A percentile compares a stretch with the other conserved stretches of the same genome.
Conservation (phyloP, 148 eudicot genomes). For the Vaccinium myrtillus region DNA sequence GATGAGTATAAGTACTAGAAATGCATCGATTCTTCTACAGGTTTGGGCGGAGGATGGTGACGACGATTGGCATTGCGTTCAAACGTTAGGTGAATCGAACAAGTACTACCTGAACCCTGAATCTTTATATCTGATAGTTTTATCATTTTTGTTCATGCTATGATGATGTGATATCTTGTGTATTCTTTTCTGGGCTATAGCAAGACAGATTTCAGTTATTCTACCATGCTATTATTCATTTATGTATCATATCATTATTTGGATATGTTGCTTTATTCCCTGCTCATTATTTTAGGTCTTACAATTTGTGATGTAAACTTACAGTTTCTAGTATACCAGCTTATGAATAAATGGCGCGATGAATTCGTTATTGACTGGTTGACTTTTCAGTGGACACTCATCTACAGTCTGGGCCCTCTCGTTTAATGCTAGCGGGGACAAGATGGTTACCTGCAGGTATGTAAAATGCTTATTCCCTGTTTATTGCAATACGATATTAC, state of each 20-base stretch:
- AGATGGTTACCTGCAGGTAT: slow-evolving; percentile 96
- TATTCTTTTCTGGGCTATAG: neutral
- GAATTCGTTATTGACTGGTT: slow-evolving; percentile 13
- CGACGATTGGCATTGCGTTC: slow-evolving; percentile 93
- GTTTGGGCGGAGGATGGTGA: slow-evolving; percentile 90
- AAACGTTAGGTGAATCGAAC: slow-evolving; percentile 67
- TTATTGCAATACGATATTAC: slow-evolving; percentile 4
- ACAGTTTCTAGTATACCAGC: neutral
- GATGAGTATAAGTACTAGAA: neutral
- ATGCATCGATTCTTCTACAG: slow-evolving; percentile 34
- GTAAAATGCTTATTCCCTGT: slow-evolving; percentile 12
- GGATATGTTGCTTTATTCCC: neutral
- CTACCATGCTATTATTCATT: neutral
- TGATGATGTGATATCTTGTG: neutral
- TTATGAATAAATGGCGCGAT: neutral
- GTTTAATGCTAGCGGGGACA: slow-evolving; percentile 74
- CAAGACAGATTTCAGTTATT: neutral
- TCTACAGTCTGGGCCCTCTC: slow-evolving; percentile 91
- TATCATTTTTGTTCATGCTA: neutral
- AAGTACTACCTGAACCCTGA: slow-evolving; percentile 38
- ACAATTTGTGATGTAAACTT: neutral
- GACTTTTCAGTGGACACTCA: slow-evolving; percentile 74
- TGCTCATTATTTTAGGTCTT: neutral
- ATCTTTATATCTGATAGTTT: neutral
- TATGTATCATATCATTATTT: neutral